Percentiles rank a stretch among this genome's conserved stretches.
phyloP scores from a whole-genome alignment of 495 filamentous ascomycete genomes.

The Neurospora africana region DNA sequence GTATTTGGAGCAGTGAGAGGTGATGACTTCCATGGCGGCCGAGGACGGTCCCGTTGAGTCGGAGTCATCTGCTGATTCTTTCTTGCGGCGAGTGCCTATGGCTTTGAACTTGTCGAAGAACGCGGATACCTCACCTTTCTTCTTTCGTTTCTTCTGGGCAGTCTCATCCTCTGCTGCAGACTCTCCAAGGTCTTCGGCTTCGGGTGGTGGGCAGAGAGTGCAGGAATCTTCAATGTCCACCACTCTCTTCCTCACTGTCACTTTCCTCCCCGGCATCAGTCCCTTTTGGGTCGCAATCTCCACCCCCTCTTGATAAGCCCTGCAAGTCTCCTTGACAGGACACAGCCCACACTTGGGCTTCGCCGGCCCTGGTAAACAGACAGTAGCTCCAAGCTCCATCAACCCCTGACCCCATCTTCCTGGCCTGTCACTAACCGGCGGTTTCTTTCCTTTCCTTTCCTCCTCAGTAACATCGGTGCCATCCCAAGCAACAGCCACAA shows the following conservation, averaged over 20 bases:
- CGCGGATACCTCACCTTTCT: slow-evolving; percentile 15
- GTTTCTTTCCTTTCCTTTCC: neutral
- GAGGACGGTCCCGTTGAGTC: neutral
- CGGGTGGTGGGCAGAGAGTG: slow-evolving; percentile 25
- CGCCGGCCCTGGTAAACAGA: slow-evolving; percentile 25
- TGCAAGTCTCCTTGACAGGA: slow-evolving; percentile 31
- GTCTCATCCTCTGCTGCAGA: neutral
- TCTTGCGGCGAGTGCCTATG: neutral
- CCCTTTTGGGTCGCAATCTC: slow-evolving; percentile 15
- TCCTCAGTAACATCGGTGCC: slow-evolving; percentile 2
- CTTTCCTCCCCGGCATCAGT: neutral
- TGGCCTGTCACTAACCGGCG: slow-evolving; percentile 22
- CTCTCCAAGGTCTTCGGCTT: slow-evolving; percentile 12
- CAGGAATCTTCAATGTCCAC: slow-evolving; percentile 34
- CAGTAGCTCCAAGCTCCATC: slow-evolving; percentile 39
- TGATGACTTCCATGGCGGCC: slow-evolving; percentile 14
- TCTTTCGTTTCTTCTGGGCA: slow-evolving; percentile 3
- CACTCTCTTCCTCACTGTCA: neutral
- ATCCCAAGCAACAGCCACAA: slow-evolving; percentile 25
- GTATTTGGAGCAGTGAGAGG: slow-evolving; percentile 31
- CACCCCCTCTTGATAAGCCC: slow-evolving; percentile 30
- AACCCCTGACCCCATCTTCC: slow-evolving; percentile 38
- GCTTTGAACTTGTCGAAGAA: slow-evolving; percentile 17
- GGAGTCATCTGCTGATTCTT: neutral
- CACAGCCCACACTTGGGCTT: slow-evolving; percentile 33